A percentile compares a stretch with the other conserved stretches of the same genome.
phyloP scores from a whole-genome alignment of 2,329 filamentous ascomycete species.

The Cadophora gregata region DNA sequence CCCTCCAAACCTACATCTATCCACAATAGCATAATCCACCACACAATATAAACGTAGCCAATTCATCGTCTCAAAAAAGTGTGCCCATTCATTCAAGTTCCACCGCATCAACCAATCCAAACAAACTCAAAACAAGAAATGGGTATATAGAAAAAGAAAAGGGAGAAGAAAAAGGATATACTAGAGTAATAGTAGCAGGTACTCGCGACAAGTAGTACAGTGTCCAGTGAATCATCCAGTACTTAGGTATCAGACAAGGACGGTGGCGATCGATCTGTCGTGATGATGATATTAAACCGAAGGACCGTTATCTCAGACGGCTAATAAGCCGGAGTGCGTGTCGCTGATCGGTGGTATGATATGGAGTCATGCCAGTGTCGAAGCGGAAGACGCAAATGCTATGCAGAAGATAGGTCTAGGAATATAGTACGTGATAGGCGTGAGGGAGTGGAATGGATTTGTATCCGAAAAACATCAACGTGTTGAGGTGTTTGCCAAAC shows the following conservation, averaged over 20 bases:
- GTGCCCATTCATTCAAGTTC: slow-evolving; percentile 9
- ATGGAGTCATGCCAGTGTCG: background rate
- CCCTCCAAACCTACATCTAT: background rate
- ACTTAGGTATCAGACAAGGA: background rate
- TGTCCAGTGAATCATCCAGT: background rate
- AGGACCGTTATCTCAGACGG: slow-evolving; percentile 24
- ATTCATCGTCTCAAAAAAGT: slow-evolving; percentile 10
- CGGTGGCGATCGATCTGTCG: slow-evolving; percentile 18
- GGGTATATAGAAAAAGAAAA: slow-evolving; percentile 43
- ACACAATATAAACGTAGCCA: slow-evolving; percentile 28
- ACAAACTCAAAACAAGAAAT: slow-evolving; percentile 39
- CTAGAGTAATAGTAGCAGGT: slow-evolving; percentile 1
- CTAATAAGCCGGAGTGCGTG: slow-evolving; percentile 34
- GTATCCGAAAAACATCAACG: background rate
- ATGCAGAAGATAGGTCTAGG: slow-evolving; percentile 40
- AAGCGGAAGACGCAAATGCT: slow-evolving; percentile 25
- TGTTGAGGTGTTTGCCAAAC: slow-evolving; percentile 4
- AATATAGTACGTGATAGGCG: slow-evolving; percentile 37
- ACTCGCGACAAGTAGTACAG: background rate
- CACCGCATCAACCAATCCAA: slow-evolving; percentile 26
- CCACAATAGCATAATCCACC: background rate
- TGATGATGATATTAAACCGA: slow-evolving; percentile 33
- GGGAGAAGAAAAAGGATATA: slow-evolving; percentile 22
- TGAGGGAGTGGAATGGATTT: slow-evolving; percentile 28
- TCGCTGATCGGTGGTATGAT: slow-evolving; percentile 22